phyloP scores from a whole-genome alignment of 1,139 yeast genomes.

The Blastobotrys elegans region DNA sequence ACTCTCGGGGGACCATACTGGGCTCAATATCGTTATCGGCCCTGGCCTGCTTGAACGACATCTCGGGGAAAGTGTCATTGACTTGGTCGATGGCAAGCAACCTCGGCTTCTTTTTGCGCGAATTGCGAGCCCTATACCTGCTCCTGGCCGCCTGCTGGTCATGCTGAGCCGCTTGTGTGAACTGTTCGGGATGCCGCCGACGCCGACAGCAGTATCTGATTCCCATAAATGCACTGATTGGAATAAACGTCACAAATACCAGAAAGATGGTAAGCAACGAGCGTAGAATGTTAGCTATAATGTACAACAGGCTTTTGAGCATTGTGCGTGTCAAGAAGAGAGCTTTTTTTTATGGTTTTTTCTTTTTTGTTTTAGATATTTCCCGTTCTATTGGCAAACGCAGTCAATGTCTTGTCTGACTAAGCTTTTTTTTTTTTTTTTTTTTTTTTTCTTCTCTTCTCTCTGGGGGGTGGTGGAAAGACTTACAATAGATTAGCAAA shows the following conservation, averaged over 20 bases:
- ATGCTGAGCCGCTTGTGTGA: constrained; percentile 13
- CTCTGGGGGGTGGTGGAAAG: constrained; percentile 1
- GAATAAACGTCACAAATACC: constrained; percentile 21
- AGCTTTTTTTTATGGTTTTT: too few relatives aligned
- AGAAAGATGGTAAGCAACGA: constrained; percentile 21
- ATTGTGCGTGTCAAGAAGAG: too few relatives aligned
- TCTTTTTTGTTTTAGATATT: too few relatives aligned
- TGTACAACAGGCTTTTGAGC: too few relatives aligned
- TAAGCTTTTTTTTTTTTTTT: background rate
- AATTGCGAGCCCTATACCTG: constrained; percentile 17
- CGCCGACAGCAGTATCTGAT: constrained; percentile 34
- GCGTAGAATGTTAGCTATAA: constrained; percentile 22
- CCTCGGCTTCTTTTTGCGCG: constrained; percentile 29
- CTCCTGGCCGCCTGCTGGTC: constrained; percentile 12
- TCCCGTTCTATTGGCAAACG: too few relatives aligned
- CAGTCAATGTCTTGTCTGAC: too few relatives aligned
- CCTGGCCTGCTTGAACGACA: constrained; percentile 46
- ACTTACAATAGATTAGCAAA: constrained; percentile 32
- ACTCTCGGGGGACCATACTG: background rate
- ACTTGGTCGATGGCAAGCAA: constrained; percentile 56
- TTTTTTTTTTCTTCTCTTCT: background rate
- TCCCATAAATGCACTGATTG: constrained; percentile 32
- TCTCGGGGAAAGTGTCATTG: constrained; percentile 58
- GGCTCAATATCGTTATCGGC: constrained; percentile 8
- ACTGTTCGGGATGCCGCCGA: constrained; percentile 24